Conservation (phyloP, 2,329 filamentous ascomycete genomes). For the Venturia oleaginea region DNA sequence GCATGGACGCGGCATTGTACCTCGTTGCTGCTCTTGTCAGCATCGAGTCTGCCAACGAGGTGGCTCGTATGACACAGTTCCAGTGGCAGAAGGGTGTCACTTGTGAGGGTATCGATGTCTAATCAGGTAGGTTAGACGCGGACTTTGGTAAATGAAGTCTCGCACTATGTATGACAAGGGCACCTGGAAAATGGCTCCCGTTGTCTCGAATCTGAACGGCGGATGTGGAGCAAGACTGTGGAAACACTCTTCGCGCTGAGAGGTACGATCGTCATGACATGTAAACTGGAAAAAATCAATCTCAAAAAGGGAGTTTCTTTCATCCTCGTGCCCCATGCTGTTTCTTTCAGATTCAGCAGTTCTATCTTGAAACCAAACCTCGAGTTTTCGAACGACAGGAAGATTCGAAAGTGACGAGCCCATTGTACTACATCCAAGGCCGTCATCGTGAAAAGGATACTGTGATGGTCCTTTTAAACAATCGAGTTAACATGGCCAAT, state of each 20-base stretch:
- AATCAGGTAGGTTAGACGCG: slow-evolving; percentile 20
- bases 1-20: slow-evolving; percentile 77
- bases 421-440: too few relatives aligned
- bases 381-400: too few relatives aligned
- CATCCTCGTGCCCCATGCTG: too few relatives aligned
- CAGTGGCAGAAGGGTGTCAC: slow-evolving; percentile 79
- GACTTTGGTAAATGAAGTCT: slow-evolving; percentile 1
- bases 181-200: slow-evolving; percentile 3
- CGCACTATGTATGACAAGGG: background rate
- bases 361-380: too few relatives aligned
- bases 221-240: background rate
- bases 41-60: slow-evolving; percentile 65
- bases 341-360: too few relatives aligned
- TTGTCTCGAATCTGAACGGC: background rate
- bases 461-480: background rate
- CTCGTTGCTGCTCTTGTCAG: slow-evolving; percentile 75
- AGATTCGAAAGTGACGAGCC: too few relatives aligned
- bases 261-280: slow-evolving; percentile 1
- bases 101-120: slow-evolving; percentile 78
- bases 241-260: slow-evolving; percentile 3
- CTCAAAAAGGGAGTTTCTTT: slow-evolving; percentile 2
- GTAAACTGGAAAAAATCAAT: slow-evolving; percentile 4
- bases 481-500: background rate
- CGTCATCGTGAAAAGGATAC: too few relatives aligned
- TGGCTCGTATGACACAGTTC: slow-evolving; percentile 68